Evolutionary conservation across 345 rosid species (phyloP).

Genomic region (Brassica carinata): DNA sequence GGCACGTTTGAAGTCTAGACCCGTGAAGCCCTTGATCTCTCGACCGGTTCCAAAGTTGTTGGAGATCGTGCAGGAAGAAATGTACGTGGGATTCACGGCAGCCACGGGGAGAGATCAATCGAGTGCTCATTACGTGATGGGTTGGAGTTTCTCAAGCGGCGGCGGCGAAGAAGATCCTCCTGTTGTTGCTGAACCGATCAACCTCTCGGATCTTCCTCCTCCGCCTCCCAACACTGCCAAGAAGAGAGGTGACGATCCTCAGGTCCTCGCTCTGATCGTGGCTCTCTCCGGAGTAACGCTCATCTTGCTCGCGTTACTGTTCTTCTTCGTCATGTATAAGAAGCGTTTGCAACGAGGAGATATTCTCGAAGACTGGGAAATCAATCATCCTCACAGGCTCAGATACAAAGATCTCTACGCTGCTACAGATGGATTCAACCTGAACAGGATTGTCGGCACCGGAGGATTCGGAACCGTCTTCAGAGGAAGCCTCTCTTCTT

Average conservation of each 20-base stretch:
- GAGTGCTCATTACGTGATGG: background rate
- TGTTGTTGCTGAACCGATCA: background rate
- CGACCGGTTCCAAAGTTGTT: background rate
- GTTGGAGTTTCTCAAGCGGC: background rate
- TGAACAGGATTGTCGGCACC: background rate
- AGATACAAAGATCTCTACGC: background rate
- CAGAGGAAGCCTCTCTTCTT: conserved; percentile 43
- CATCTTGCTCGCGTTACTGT: background rate
- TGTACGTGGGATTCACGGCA: background rate
- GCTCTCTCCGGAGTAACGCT: background rate
- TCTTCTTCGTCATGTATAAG: background rate
- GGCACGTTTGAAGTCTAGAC: background rate
- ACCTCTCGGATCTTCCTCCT: background rate
- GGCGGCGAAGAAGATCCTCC: background rate
- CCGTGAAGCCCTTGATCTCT: background rate
- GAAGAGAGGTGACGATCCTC: background rate
- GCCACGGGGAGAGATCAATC: background rate
- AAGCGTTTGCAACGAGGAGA: background rate
- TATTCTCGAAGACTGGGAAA: background rate
- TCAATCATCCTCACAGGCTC: background rate
- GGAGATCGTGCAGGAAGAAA: background rate
- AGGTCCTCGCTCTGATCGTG: background rate
- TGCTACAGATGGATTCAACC: background rate
- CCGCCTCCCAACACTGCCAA: background rate
- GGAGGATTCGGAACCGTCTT: background rate